Evolutionary conservation across 176 grass and related monocot species (phyloP).

Genomic region (barley (Hordeum vulgare)): MorexV3_pseudomolecules_assembly NC_058524.1:446064448-446064947

Average conservation of each 20-base stretch:
- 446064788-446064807: neutral
- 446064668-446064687: neutral
- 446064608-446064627: too few relatives aligned
- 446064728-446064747: neutral
- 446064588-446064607: too few relatives aligned
- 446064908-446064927: neutral
- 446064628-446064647: too few relatives aligned
- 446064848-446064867: neutral
- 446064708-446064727: neutral
- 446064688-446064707: neutral
- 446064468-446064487: too few relatives aligned
- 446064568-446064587: too few relatives aligned
- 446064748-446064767: neutral
- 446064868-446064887: neutral
- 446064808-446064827: neutral
- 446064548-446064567: too few relatives aligned
- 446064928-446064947: neutral
- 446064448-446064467: too few relatives aligned
- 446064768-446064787: neutral
- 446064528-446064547: too few relatives aligned
- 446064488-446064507: too few relatives aligned
- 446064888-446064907: neutral
- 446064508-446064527: too few relatives aligned
- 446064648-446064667: too few relatives aligned
- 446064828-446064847: neutral